Evolutionary conservation across 805 yeast genomes (phyloP), one percentile per base, ranked within the genome.

Genomic region (Scheffersomyces amazonensis): DNA sequence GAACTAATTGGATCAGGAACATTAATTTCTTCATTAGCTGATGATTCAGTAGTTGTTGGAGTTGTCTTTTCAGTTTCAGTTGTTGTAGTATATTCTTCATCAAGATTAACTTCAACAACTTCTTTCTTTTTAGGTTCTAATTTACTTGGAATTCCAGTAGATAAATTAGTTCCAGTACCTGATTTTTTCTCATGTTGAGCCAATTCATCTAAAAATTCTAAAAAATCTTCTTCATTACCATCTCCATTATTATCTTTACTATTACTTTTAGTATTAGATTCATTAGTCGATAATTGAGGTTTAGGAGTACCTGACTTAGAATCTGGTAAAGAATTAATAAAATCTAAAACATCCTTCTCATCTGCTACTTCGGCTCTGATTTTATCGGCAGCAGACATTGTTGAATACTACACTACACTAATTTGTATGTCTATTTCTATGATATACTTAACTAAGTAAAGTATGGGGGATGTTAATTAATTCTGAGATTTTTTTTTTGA

Each of bases 281-380:
- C 2, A 25, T 39, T 31, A 30, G 39, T 46, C 19, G 46, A 43
- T 17, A 56, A 62, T 28, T 48, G 51, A 31, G 71, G 63, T 21
- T 44, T 49, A 16, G 62, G 60, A 3, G 66, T 58, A 8, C 52
- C 50, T n/a, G 58, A 41, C 41, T 62, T 64, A 17, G 73, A 69
- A 35, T 82, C 88, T 3, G 95, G 93, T 34, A 88, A 73, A 1
- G 90, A 83, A 52, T 84, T 88, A 48, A 86, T 71, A 54, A 87
- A 87, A 46, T 85, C 91, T 38, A 86, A 70, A 4, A 86, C 91
- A 50, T 85, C 91, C 46, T 83, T 86, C n/a, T 42, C 36, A 12
- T 27, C 30, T 3, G 30, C 30, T 4, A 5, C 12, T 13, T 15
- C 30, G 16, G 17, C 30, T 17, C 15, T 27, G 5, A 27, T 5